These are phyloP conservation scores for Lecanicillium sp. DNA, from an alignment of 2,329 filamentous ascomycete species.

Conservation along the genomic window DNA sequence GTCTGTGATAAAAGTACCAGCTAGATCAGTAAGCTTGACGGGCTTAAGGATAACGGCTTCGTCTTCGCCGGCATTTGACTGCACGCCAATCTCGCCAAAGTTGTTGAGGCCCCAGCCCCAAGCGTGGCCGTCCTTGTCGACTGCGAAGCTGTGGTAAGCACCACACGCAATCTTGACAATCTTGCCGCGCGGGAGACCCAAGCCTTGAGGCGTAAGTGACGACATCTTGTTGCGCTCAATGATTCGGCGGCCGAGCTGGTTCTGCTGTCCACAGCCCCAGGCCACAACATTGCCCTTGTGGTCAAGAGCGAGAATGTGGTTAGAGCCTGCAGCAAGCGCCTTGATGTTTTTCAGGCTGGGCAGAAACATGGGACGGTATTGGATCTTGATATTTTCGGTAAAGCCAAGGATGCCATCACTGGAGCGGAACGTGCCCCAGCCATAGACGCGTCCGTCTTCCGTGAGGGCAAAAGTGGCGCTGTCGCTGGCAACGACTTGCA, in stretches of 20 bases:
- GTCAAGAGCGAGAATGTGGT: slow-evolving; percentile 64
- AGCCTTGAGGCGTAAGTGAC: slow-evolving; percentile 50
- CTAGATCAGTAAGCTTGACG: slow-evolving; percentile 56
- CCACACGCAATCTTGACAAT: slow-evolving; percentile 52
- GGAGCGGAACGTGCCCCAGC: slow-evolving; percentile 74
- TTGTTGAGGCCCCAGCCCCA: slow-evolving; percentile 84
- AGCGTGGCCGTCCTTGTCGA: slow-evolving; percentile 61
- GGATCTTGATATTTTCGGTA: slow-evolving; percentile 40
- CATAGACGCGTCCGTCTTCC: slow-evolving; percentile 66
- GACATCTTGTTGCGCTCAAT: slow-evolving; percentile 56
- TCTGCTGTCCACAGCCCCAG: slow-evolving; percentile 67
- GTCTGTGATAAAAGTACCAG: slow-evolving; percentile 52
- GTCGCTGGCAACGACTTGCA: slow-evolving; percentile 62
- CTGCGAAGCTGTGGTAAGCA: slow-evolving; percentile 74
- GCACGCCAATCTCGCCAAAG: slow-evolving; percentile 69
- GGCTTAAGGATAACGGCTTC: slow-evolving; percentile 66
- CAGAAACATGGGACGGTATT: slow-evolving; percentile 45
- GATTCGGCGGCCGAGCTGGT: slow-evolving; percentile 51
- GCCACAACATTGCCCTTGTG: slow-evolving; percentile 55
- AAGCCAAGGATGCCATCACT: slow-evolving; percentile 59
- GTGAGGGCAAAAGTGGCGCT: slow-evolving; percentile 71
- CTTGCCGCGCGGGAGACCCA: slow-evolving; percentile 49
- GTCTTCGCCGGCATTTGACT: slow-evolving; percentile 41
- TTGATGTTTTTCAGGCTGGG: slow-evolving; percentile 58
- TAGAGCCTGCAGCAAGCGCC: slow-evolving; percentile 56